These are phyloP conservation scores for Psidium friedrichsthalianum DNA, from an alignment of 345 rosid species.

Conservation along the genomic window DNA sequence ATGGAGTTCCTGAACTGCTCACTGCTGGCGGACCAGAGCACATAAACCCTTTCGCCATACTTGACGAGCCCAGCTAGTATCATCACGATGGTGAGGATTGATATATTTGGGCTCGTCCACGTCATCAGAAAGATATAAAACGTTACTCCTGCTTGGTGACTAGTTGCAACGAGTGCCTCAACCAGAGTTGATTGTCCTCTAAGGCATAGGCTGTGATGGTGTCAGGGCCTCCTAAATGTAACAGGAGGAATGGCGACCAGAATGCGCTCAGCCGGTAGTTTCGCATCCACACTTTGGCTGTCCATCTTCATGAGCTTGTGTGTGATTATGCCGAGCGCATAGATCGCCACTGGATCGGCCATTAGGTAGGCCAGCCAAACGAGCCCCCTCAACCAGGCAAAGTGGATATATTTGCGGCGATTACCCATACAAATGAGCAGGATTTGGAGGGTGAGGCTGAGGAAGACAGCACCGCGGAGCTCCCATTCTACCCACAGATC, in stretches of 20 bases:
- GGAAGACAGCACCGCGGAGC: background rate
- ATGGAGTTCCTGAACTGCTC: background rate
- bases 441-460: constrained; percentile 10
- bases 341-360: constrained; percentile 10
- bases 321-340: constrained; percentile 5
- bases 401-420: background rate
- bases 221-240: constrained; percentile 36
- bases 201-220: constrained; percentile 1
- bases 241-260: constrained; percentile 28
- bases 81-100: background rate
- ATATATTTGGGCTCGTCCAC: background rate
- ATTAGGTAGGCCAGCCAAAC: constrained; percentile 13
- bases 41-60: constrained; percentile 7
- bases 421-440: constrained; percentile 1
- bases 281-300: background rate
- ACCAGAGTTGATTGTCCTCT: background rate
- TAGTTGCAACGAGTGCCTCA: constrained; percentile 16
- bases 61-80: constrained; percentile 9
- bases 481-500: constrained; percentile 13
- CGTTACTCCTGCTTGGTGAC: constrained; percentile 6
- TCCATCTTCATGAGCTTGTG: background rate
- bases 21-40: background rate
- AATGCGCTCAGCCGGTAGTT: background rate
- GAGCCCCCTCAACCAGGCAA: background rate
- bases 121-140: constrained; percentile 6